phyloP scores from a whole-genome alignment of 2,329 filamentous ascomycete species.

The Verruconis gallopava region DNA sequence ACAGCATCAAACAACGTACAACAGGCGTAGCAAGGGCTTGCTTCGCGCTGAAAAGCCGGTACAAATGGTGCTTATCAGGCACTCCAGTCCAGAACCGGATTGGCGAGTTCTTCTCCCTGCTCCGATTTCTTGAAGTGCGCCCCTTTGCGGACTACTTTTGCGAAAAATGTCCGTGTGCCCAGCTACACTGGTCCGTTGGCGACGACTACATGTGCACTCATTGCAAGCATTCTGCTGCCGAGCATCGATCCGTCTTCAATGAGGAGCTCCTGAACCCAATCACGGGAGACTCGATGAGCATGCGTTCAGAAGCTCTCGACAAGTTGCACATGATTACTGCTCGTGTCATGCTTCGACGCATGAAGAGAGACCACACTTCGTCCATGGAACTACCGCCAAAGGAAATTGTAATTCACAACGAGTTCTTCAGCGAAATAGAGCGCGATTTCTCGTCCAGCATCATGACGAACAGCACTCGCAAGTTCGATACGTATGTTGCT shows the following conservation, averaged over 20 bases:
- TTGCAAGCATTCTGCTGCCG: conserved; percentile 54
- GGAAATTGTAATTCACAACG: conserved; percentile 79
- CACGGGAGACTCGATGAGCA: conserved; percentile 33
- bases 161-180: conserved; percentile 69
- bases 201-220: conserved; percentile 55
- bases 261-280: conserved; percentile 83
- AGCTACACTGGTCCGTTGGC: conserved; percentile 72
- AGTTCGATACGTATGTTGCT: conserved; percentile 91
- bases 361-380: conserved; percentile 86
- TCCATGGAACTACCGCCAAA: conserved; percentile 96
- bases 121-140: conserved; percentile 78
- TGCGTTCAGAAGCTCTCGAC: conserved; percentile 47
- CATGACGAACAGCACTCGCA: conserved; percentile 79
- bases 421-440: conserved; percentile 94
- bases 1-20: conserved; percentile 83
- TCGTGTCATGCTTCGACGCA: conserved; percentile 86
- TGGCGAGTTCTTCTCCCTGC: conserved; percentile 88
- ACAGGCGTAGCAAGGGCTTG: conserved; percentile 91
- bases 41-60: conserved; percentile 74
- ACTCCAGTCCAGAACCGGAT: conserved; percentile 96
- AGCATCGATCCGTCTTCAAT: conserved; percentile 76
- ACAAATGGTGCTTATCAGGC: conserved; percentile 92
- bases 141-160: conserved; percentile 94
- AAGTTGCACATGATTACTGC: conserved; percentile 84
- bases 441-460: conserved; percentile 91